Base-by-base conservation (phyloP, 139 green algal genomes). In the Picochlorum sp. region DNA sequence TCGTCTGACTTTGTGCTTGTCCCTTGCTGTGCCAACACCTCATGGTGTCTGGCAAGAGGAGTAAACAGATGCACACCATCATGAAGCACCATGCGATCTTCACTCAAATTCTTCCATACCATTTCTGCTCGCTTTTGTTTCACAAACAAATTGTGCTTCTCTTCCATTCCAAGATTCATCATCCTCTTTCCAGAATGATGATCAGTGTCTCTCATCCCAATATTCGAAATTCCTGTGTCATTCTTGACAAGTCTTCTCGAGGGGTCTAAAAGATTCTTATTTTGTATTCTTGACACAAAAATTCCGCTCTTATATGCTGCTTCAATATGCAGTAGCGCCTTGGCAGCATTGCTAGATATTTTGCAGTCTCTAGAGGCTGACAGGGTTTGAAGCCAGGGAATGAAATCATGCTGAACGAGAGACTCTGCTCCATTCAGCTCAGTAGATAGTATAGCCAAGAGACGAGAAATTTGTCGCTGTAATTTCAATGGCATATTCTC, bases 61-160 rank as follows among this genome's bases (percentile, higher is more conserved):
- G 77, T 63, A 56, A 94, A 75, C 21, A 94, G 61, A 66, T 94
- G 85, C 45, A 93, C 72, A 0, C 81, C 83, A 56, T 93, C 86
- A 28, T 71, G 64, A 46, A 79, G 65, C 34, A 77, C 66, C 13
- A 66, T 16, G 15, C 21, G 51, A 59, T 51, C 32, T 59, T 59
- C 26, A 20, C 23, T 30, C 51, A n/a, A 32, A 37, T 59, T 21
- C 15, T 54, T 54, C 47, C 47, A 54, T 20, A 21, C 16, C 47
- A 54, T 54, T 23, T 20, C 18, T 54, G 16, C n/a, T 21, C 18
- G 16, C 47, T 54, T 54, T 54, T 54, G 47, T 54, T 54, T 54
- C 47, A 20, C 47, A 54, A 54, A 26, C 18, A 54, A 26, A 20
- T 54, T 21, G 47, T 54, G 18, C n/a, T 21, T 54, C 18, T 54